phyloP scores from a whole-genome alignment of 2,329 filamentous ascomycete genomes.

The Verruconis gallopava region DNA sequence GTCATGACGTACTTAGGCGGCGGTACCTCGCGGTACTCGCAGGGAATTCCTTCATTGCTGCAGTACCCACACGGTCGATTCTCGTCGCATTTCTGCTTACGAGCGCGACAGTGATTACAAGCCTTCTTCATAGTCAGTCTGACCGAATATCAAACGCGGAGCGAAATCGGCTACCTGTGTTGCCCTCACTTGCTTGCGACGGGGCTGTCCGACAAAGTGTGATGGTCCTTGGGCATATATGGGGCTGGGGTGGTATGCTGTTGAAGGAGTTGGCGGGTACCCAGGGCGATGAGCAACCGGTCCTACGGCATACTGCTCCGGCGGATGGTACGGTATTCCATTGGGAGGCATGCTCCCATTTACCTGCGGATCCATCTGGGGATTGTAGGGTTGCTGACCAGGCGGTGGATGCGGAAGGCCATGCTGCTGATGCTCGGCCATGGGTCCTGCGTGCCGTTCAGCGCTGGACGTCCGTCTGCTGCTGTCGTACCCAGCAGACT shows the following conservation, averaged over 20 bases:
- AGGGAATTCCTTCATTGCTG: constrained; percentile 70
- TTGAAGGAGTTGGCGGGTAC: constrained; percentile 1
- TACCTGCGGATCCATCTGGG: constrained; percentile 4
- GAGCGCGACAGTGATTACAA: constrained; percentile 41
- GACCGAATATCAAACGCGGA: not conserved
- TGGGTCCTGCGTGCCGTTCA: not conserved
- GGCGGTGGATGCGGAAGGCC: not conserved
- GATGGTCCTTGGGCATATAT: constrained; percentile 1
- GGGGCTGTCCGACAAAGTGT: not conserved
- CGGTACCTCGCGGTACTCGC: constrained; percentile 73
- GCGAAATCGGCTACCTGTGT: no score
- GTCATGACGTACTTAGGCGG: constrained; percentile 65
- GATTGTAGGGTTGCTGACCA: not conserved
- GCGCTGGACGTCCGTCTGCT: not conserved
- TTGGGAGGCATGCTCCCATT: constrained; percentile 4
- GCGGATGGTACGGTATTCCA: constrained; percentile 3
- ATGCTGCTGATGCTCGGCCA: constrained; percentile 1
- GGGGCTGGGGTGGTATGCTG: not conserved
- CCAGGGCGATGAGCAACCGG: not conserved
- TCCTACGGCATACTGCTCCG: constrained; percentile 5
- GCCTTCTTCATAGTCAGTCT: constrained; percentile 40
- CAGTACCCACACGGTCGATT: constrained; percentile 44
- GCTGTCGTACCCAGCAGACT: not conserved
- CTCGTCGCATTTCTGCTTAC: constrained; percentile 31
- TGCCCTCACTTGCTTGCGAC: constrained; percentile 7